These are phyloP conservation scores for Russula vinacea DNA, from an alignment of 768 basidiomycete species.

Conservation along the genomic window DNA sequence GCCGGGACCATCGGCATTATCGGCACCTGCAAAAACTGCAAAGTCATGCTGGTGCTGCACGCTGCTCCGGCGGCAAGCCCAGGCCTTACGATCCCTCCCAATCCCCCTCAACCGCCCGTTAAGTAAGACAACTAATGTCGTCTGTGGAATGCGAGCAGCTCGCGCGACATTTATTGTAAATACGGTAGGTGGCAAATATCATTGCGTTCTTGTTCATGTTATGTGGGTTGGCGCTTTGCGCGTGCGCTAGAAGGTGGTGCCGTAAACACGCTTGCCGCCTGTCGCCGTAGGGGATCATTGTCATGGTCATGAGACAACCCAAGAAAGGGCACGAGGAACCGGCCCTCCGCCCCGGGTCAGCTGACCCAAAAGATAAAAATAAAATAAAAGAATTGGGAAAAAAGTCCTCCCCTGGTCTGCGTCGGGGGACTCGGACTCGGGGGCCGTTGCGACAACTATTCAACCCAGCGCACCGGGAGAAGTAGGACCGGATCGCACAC, in stretches of 20 bases:
- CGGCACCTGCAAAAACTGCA: slow-evolving; percentile 1
- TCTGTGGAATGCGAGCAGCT: too few species aligned
- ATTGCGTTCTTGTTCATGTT: background rate
- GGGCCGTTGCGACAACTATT: background rate
- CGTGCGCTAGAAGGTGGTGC: background rate
- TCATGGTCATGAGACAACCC: background rate
- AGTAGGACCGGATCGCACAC: background rate
- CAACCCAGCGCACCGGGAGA: slow-evolving; percentile 1
- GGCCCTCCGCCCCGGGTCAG: background rate
- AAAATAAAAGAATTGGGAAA: too few species aligned
- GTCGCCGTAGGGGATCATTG: background rate
- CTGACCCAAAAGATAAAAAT: background rate
- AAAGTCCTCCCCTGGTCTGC: too few species aligned
- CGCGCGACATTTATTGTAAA: too few species aligned
- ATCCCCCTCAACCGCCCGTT: background rate
- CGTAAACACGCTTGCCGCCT: background rate
- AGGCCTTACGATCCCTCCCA: background rate
- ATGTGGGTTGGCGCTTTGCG: background rate
- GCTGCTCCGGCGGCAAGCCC: background rate
- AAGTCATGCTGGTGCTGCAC: background rate
- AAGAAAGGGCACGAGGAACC: background rate
- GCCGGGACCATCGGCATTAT: slow-evolving; percentile 1
- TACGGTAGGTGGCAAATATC: too few species aligned
- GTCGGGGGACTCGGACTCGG: too few species aligned
- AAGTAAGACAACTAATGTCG: too few species aligned